Evolutionary conservation across 2,329 filamentous ascomycete species (phyloP).

Genomic region (Hymenoscyphus repandus): DNA sequence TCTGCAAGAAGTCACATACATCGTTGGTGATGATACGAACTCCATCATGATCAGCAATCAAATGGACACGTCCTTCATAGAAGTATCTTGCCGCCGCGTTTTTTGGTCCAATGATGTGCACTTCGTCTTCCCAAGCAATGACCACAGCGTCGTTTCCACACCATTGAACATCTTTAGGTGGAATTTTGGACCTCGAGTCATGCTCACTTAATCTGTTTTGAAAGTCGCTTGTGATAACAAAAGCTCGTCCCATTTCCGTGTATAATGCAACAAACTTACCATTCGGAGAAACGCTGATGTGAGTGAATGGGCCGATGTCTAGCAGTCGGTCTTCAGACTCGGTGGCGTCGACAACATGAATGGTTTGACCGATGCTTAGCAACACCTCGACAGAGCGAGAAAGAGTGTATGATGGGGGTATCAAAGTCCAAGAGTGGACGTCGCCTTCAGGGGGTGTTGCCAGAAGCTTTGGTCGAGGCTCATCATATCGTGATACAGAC

Average conservation of each 20-base stretch:
- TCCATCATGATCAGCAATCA: slow-evolving; percentile 80
- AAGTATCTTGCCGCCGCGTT: slow-evolving; percentile 73
- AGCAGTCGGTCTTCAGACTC: slow-evolving; percentile 89
- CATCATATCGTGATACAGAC: slow-evolving; percentile 81
- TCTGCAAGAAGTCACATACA: slow-evolving; percentile 95
- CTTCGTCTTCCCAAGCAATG: slow-evolving; percentile 95
- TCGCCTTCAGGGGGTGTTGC: slow-evolving; percentile 71
- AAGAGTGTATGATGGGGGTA: slow-evolving; percentile 81
- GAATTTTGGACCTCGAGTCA: slow-evolving; percentile 77
- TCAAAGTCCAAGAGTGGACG: slow-evolving; percentile 83
- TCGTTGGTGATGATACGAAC: slow-evolving; percentile 86
- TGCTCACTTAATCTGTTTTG: slow-evolving; percentile 90
- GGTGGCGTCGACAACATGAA: slow-evolving; percentile 80
- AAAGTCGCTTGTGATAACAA: slow-evolving; percentile 93
- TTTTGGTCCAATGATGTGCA: slow-evolving; percentile 85
- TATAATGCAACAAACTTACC: slow-evolving; percentile 86
- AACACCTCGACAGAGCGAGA: slow-evolving; percentile 92
- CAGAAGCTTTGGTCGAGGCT: slow-evolving; percentile 81
- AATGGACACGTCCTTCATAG: slow-evolving; percentile 86
- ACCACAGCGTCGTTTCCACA: slow-evolving; percentile 92
- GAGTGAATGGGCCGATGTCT: slow-evolving; percentile 86
- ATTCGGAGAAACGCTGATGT: slow-evolving; percentile 87
- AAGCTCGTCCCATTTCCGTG: slow-evolving; percentile 76
- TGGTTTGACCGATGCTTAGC: slow-evolving; percentile 75
- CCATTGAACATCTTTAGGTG: slow-evolving; percentile 87